Percentiles rank a stretch among this genome's conserved stretches.
Evolutionary conservation across 768 basidiomycete genomes (phyloP).

Genomic region (Russula sp.): DNA sequence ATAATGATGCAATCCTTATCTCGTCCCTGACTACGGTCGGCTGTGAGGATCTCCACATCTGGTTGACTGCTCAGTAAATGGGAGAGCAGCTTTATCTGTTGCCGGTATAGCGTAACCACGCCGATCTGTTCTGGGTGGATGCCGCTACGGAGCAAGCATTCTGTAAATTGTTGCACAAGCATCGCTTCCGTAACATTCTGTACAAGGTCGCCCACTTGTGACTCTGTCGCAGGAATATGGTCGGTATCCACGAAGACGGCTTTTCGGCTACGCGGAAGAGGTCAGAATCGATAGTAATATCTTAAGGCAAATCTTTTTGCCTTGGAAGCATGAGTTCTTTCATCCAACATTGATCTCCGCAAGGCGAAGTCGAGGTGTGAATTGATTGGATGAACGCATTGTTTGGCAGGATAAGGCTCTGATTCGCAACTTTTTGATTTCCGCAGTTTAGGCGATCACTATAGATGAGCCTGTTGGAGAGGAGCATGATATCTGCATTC

Average conservation of each 20-base stretch:
- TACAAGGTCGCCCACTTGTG: slow-evolving; percentile 80
- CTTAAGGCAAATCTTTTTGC: slow-evolving; percentile 42
- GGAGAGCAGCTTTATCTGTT: slow-evolving; percentile 88
- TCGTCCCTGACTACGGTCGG: slow-evolving; percentile 89
- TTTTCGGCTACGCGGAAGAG: slow-evolving; percentile 54
- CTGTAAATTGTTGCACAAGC: slow-evolving; percentile 62
- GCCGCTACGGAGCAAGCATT: slow-evolving; percentile 63
- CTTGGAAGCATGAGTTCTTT: slow-evolving; percentile 57
- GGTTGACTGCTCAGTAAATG: slow-evolving; percentile 55
- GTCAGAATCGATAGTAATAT: slow-evolving; percentile 1
- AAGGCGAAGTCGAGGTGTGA: slow-evolving; percentile 41
- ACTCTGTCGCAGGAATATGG: slow-evolving; percentile 69
- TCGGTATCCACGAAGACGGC: slow-evolving; percentile 97
- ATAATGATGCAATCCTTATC: slow-evolving; percentile 96
- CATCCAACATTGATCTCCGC: slow-evolving; percentile 64
- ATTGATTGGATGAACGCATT: slow-evolving; percentile 43
- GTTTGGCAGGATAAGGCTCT: slow-evolving; percentile 54
- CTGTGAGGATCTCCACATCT: slow-evolving; percentile 81
- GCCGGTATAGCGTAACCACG: slow-evolving; percentile 88
- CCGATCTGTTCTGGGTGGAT: slow-evolving; percentile 71
- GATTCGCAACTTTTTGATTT: slow-evolving; percentile 61
- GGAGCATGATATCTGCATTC: slow-evolving; percentile 92
- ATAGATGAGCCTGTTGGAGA: slow-evolving; percentile 88
- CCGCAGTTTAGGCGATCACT: slow-evolving; percentile 75
- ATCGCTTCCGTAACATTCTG: slow-evolving; percentile 84